Base-by-base conservation (phyloP, 768 basidiomycete genomes). In the Pulveroboletus ravenelii region DNA sequence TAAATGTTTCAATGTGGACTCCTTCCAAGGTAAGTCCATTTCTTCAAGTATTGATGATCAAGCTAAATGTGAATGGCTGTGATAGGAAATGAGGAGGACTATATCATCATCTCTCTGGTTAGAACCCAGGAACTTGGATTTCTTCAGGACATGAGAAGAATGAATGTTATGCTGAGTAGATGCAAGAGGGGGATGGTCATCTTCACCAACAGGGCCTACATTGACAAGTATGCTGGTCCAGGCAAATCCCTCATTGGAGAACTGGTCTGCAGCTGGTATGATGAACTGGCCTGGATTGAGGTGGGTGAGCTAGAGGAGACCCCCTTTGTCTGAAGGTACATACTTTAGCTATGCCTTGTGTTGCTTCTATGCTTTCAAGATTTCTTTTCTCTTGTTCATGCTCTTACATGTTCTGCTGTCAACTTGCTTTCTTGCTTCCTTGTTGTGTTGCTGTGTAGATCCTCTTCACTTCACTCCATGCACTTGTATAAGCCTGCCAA, bases 161-260 rank as follows among this genome's bases (percentile, higher is more conserved):
- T 86, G 47, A 92, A 93, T 82, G 89, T 93, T 51, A 90, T 93
- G 88, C 81, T 92, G 8, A 85, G 82, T 41, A 79, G 90, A 34
- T 89, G 85, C 74, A 85, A 85, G 64, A 74, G 69, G 44, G 84
- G 82, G 29, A 91, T 92, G 88, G 81, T 82, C 51, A 85, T 93
- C 57, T 72, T 85, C 45, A 75, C 84, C 18, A 87, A 74, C 58
- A 71, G 72, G 55, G 69, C 70, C 15, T 92, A 91, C 61, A 70
- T 92, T 36, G 56, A 61, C n/a, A 76, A 77, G 10, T 60, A 66
- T 60, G 88, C 80, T 45, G 63, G 61, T 55, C 87, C 79, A 40
- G 52, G 17, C n/a, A 55, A 70, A 30, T 72, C 76, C 4, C 61
- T 81, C 15, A 68, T 79, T 40, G 79, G 78, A 2, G 52, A 59